Percentiles rank a stretch among this genome's conserved stretches.
phyloP scores from a whole-genome alignment of 208 protist species.

The Acanthamoeba culbertsoni region DNA sequence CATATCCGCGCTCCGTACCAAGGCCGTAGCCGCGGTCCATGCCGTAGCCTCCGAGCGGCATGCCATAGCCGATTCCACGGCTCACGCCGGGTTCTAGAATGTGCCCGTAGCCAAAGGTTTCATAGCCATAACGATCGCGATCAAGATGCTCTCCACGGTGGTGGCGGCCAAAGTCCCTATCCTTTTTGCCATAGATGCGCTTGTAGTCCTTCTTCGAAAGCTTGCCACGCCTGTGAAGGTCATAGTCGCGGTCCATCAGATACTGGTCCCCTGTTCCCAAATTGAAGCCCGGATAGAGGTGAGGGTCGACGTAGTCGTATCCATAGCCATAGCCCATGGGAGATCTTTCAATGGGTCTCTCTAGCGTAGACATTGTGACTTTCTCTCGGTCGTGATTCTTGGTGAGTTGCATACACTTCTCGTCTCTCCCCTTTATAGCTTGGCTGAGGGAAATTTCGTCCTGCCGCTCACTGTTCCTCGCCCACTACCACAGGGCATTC shows the following conservation, averaged over 20 bases:
- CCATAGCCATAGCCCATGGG: not conserved
- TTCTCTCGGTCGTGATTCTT: no score
- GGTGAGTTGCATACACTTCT: not conserved
- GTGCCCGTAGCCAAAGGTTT: constrained; percentile 2
- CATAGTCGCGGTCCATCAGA: constrained; percentile 11
- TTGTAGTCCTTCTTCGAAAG: constrained; percentile 44
- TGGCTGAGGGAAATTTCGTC: not conserved
- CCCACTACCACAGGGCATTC: not conserved
- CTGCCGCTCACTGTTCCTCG: not conserved
- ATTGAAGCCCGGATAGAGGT: not conserved
- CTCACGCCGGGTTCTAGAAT: not conserved
- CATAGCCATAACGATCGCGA: not conserved
- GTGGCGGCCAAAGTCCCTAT: not conserved
- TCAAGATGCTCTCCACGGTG: not conserved
- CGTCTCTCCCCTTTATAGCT: not conserved
- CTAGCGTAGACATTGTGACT: not conserved
- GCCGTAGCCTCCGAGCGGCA: not conserved
- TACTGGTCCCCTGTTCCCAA: constrained; percentile 18
- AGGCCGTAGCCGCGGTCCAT: not conserved
- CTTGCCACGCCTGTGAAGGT: constrained; percentile 32
- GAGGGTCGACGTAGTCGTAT: constrained; percentile 15
- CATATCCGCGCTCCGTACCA: no score
- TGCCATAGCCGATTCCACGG: not conserved
- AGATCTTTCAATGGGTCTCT: not conserved
- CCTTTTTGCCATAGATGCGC: constrained; percentile 12